These are phyloP conservation scores for Hemerocallis citrina DNA, from an alignment of 106 monocot genomes.

Conservation along the genomic window DNA sequence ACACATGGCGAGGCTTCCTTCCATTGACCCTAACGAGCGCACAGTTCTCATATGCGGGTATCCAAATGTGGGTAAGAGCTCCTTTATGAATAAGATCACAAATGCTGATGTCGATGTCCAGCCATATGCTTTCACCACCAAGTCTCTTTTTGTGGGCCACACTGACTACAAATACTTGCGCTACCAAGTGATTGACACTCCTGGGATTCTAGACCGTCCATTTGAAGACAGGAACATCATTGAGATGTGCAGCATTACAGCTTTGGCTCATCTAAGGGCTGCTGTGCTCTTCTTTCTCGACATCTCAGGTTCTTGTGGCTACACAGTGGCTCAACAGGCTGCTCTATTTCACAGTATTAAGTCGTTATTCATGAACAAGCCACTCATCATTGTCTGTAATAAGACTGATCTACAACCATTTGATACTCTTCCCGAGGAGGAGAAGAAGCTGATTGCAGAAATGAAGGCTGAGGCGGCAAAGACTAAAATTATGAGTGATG, in stretches of 20 bases:
- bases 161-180: constrained; percentile 96
- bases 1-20: constrained; percentile 95
- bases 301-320: constrained; percentile 92
- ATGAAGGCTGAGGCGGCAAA: constrained; percentile 87
- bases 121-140: constrained; percentile 96
- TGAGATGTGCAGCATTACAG: constrained; percentile 99
- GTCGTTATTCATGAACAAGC: constrained; percentile 86
- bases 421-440: constrained; percentile 74
- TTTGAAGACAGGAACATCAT: constrained; percentile 96
- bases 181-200: constrained; percentile 98
- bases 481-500: constrained; percentile 44
- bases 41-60: constrained; percentile 91
- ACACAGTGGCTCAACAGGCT: constrained; percentile 77
- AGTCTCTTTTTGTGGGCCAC: constrained; percentile 93
- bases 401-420: constrained; percentile 93
- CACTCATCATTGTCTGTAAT: constrained; percentile 84
- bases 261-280: constrained; percentile 71
- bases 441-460: constrained; percentile 77
- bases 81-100: constrained; percentile 90
- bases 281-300: constrained; percentile 93
- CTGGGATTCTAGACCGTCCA: constrained; percentile 88
- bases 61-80: constrained; percentile 99
- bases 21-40: constrained; percentile 92
- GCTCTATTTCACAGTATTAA: constrained; percentile 94
- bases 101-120: constrained; percentile 98